Evolutionary conservation across 495 filamentous ascomycete species (phyloP).

Genomic region (Haplographium delicatum): DNA sequence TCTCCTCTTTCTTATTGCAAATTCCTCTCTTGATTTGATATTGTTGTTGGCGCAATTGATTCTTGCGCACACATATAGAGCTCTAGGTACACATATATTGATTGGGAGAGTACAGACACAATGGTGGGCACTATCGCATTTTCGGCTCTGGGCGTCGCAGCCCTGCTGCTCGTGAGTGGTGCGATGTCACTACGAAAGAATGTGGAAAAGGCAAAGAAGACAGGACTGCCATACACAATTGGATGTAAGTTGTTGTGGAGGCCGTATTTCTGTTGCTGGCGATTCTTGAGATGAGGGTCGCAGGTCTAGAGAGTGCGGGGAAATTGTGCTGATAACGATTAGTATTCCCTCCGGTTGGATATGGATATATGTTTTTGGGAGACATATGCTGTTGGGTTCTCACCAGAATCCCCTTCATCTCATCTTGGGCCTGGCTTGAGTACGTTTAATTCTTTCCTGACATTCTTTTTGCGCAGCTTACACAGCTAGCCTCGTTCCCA

Average conservation of each 20-base stretch:
- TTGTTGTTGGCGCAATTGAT: too few relatives aligned
- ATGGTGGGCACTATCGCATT: not conserved
- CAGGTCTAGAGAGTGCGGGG: not conserved
- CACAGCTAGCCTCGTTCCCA: not conserved
- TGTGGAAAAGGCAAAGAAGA: not conserved
- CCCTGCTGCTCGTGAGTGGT: not conserved
- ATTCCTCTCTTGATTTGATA: too few relatives aligned
- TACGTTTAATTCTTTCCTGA: not conserved
- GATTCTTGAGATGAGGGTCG: not conserved
- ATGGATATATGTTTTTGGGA: not conserved
- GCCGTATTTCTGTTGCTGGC: not conserved
- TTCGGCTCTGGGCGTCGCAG: not conserved
- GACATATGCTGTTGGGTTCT: not conserved
- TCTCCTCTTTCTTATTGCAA: too few relatives aligned
- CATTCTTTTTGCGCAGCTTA: not conserved
- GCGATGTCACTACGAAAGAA: not conserved
- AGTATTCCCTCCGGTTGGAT: conserved; percentile 5
- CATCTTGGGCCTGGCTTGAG: not conserved
- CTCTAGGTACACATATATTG: too few relatives aligned
- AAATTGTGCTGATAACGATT: not conserved
- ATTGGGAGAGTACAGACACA: too few relatives aligned
- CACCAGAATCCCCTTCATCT: not conserved
- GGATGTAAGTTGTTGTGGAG: not conserved
- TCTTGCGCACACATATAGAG: too few relatives aligned
- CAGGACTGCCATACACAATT: conserved; percentile 2